Conservation (phyloP, 2,329 filamentous ascomycete genomes). For the Graphium sp. region DNA sequence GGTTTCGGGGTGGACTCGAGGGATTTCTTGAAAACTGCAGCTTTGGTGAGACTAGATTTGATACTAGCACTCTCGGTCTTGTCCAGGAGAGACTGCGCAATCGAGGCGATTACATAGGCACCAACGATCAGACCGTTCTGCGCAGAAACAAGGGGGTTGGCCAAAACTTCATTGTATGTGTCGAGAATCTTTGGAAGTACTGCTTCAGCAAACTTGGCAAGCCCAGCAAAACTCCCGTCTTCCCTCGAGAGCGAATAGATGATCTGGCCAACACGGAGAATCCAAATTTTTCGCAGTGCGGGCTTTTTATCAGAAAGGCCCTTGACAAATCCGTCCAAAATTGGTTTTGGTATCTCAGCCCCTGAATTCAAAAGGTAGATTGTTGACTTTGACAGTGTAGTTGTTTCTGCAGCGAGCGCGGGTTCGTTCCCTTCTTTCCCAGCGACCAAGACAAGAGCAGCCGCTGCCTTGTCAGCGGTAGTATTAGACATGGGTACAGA, state of each 20-base stretch:
- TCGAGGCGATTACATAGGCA: conserved; percentile 55
- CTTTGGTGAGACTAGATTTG: conserved; percentile 31
- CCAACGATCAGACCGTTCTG: conserved; percentile 72
- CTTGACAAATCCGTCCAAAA: conserved; percentile 59
- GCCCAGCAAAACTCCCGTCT: conserved; percentile 26
- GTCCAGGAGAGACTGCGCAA: conserved; percentile 38
- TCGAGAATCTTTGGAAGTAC: conserved; percentile 41
- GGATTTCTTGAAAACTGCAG: conserved; percentile 45
- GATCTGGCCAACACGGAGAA: conserved; percentile 54
- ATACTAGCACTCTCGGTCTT: conserved; percentile 34
- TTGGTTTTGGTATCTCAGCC: conserved; percentile 44
- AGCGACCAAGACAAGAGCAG: conserved; percentile 50
- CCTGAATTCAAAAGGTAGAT: conserved; percentile 43
- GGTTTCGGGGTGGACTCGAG: conserved; percentile 61
- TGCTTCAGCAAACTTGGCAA: conserved; percentile 32
- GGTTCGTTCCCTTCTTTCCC: conserved; percentile 80
- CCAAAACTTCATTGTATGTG: conserved; percentile 59
- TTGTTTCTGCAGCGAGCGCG: conserved; percentile 61
- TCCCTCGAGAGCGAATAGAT: conserved; percentile 39
- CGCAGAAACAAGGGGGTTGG: conserved; percentile 62
- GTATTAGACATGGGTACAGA: conserved; percentile 41
- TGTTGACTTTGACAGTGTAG: conserved; percentile 50
- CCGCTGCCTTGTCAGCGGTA: conserved; percentile 49
- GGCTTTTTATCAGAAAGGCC: conserved; percentile 76
- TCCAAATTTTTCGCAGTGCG: conserved; percentile 63